These are phyloP conservation scores for Fragaria vesca DNA, from an alignment of 306 rosid genomes.

Conservation along the genomic window DNA sequence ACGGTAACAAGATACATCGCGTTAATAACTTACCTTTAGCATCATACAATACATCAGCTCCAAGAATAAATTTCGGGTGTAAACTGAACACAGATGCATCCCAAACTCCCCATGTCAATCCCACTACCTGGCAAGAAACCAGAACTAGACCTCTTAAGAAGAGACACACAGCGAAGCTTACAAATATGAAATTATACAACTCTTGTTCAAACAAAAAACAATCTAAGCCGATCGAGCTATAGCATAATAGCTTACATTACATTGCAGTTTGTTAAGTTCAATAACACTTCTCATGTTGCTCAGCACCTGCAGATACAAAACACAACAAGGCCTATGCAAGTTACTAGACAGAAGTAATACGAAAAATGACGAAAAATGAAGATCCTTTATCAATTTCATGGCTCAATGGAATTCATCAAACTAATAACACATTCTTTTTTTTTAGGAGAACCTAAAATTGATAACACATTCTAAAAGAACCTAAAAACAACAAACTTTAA, in stretches of 20 bases:
- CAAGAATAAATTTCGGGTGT: constrained; percentile 67
- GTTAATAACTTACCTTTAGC: constrained; percentile 50
- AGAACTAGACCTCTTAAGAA: constrained; percentile 12
- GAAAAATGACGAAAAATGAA: not conserved
- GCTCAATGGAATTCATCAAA: not conserved
- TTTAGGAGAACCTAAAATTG: no score
- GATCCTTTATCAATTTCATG: not conserved
- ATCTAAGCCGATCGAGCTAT: not conserved
- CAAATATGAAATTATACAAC: not conserved
- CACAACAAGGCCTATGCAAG: constrained; percentile 14
- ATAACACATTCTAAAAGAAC: not conserved
- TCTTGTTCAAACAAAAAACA: not conserved
- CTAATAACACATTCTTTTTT: no score
- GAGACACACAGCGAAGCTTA: constrained; percentile 7
- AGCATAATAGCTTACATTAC: constrained; percentile 52
- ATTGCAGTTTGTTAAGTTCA: constrained; percentile 64
- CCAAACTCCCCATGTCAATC: constrained; percentile 93
- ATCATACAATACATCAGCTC: constrained; percentile 87
- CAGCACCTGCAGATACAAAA: constrained; percentile 64
- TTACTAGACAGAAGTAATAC: not conserved
- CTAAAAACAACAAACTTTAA: not conserved
- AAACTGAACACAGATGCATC: constrained; percentile 64
- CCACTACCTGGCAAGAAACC: constrained; percentile 49
- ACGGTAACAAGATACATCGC: not conserved
- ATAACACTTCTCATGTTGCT: constrained; percentile 73